These are phyloP conservation scores for Scutellaria barbata DNA, from an alignment of 257 asterid genomes.

Conservation along the genomic window DNA sequence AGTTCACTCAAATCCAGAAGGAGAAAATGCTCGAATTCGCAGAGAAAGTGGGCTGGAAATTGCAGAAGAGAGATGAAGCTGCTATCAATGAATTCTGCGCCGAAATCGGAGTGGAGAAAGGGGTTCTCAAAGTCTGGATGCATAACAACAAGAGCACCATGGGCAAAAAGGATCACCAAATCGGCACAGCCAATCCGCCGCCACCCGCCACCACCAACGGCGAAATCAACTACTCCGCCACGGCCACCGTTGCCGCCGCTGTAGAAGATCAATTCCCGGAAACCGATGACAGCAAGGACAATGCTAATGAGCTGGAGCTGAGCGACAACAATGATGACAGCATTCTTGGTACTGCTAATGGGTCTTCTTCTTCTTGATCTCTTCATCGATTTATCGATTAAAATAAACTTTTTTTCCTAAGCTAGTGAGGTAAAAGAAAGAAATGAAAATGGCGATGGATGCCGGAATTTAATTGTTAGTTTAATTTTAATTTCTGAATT, in stretches of 20 bases:
- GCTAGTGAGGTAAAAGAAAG: background rate
- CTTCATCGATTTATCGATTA: constrained; percentile 29
- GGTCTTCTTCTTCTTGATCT: constrained; percentile 59
- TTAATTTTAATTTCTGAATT: constrained; percentile 33
- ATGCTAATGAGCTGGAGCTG: constrained; percentile 34
- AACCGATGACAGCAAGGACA: constrained; percentile 35
- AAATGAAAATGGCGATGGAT: background rate
- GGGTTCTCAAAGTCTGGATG: constrained; percentile 90
- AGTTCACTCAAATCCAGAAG: constrained; percentile 68
- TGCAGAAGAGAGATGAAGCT: constrained; percentile 72
- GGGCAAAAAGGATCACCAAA: constrained; percentile 45
- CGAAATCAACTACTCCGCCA: background rate
- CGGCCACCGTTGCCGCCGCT: constrained; percentile 18
- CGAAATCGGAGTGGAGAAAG: constrained; percentile 62
- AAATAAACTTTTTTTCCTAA: constrained; percentile 35
- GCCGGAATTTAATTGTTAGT: constrained; percentile 20
- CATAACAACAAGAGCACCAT: constrained; percentile 72
- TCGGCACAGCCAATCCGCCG: constrained; percentile 34
- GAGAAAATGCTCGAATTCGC: constrained; percentile 73
- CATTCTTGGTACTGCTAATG: constrained; percentile 46
- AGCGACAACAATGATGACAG: constrained; percentile 5
- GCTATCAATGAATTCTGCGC: constrained; percentile 53
- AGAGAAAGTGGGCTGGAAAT: constrained; percentile 69
- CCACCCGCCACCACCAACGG: constrained; percentile 36
- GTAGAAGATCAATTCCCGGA: background rate